Percentiles rank a stretch among this genome's conserved stretches.
Evolutionary conservation across 768 basidiomycete genomes (phyloP).

Genomic region (Mycena epipterygia): DNA sequence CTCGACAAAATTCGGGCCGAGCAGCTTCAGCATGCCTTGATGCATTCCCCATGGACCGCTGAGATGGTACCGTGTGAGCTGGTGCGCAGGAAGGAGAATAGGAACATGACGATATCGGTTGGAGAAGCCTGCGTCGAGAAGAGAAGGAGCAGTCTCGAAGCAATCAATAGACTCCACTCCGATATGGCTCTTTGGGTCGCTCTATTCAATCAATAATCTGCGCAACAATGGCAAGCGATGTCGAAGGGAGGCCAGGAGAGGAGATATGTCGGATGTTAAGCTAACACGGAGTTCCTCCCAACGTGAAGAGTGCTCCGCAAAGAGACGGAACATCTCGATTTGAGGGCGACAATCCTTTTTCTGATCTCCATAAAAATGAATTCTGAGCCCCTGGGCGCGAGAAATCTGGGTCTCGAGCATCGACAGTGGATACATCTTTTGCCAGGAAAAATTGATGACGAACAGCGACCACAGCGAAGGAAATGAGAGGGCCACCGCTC

Average conservation of each 20-base stretch:
- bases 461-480: slow-evolving; percentile 15
- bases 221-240: background rate
- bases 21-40: background rate
- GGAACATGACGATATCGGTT: background rate
- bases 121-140: background rate
- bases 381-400: background rate
- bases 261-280: background rate
- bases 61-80: slow-evolving; percentile 8
- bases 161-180: background rate
- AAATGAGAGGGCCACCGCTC: background rate
- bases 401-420: background rate
- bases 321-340: background rate
- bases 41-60: background rate
- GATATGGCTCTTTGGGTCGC: background rate
- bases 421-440: too few relatives aligned
- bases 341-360: background rate
- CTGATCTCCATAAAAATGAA: background rate
- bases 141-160: background rate
- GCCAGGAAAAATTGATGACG: background rate
- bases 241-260: background rate
- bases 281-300: slow-evolving; percentile 6
- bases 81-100: background rate
- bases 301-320: background rate
- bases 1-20: background rate
- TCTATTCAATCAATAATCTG: background rate